Evolutionary conservation across 768 basidiomycete genomes (phyloP), one percentile per base, ranked within the genome.

Genomic region (Tricholoma furcatifolium): DNA sequence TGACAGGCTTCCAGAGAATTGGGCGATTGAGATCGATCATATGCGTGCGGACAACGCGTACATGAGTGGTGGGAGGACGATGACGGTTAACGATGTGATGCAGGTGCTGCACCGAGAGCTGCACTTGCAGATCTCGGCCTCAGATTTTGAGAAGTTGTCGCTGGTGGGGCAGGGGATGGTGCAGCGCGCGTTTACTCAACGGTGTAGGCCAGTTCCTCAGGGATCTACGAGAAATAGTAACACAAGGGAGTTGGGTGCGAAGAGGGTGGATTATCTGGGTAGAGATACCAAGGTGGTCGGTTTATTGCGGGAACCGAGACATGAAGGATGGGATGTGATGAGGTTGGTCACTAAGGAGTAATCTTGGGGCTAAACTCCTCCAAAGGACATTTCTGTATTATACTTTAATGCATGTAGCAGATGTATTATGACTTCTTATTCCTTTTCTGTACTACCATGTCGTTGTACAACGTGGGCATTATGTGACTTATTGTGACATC

Each of bases 31-130:
- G 9, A 72, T 87, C 48, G 75, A 79, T 52, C 64, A 87, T 44
- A 68, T 74, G 42, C 74, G 70, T 58, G 67, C 70, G 9, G 55
- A 68, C 8, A 43, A 53, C 41, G 60, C 36, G 48, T 55, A 39
- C 48, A 27, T 23, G 62, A 54, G 55, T 51, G 57, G 41, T 53
- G 54, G 67, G 42, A 62, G 57, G 1, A 75, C 78, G 2, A 81
- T 88, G 59, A 78, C 75, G 2, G 67, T 87, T 3, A 74, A 76
- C n/a, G 85, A 86, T 58, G 73, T 88, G n/a, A 70, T 87, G 43
- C 66, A 71, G 50, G 74, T 73, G 43, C 69, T 86, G 38, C 76
- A 82, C 58, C 66, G 65, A 20, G 64, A 68, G n/a, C 62, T 87
- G 54, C 80, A 79, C 48, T 62, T 67, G 51, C 67, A 69, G 14